phyloP scores from a whole-genome alignment of 352 stramenopile species.

The Phytophthora vignae region DNA sequence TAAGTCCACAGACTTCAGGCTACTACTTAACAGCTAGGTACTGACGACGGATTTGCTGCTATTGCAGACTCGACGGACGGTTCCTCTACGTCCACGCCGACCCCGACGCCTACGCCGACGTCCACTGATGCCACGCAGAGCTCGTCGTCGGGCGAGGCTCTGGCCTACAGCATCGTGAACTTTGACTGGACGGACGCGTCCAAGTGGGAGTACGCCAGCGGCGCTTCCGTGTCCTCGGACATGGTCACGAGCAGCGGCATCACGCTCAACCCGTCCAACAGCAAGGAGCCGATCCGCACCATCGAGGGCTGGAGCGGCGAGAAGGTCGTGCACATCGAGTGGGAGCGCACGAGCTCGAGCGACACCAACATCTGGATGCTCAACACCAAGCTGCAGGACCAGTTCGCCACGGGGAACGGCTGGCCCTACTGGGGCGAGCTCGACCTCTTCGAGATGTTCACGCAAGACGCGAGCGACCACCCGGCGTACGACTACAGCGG shows the following conservation, averaged over 20 bases:
- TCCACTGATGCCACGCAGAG: constrained; percentile 28
- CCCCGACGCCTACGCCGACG: constrained; percentile 20
- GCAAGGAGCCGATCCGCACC: constrained; percentile 65
- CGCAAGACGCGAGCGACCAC: constrained; percentile 54
- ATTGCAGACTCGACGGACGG: constrained; percentile 31
- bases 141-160: constrained; percentile 32
- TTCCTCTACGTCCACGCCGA: constrained; percentile 19
- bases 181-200: constrained; percentile 74
- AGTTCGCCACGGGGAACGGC: constrained; percentile 65
- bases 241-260: constrained; percentile 65
- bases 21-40: too few species aligned
- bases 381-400: constrained; percentile 73
- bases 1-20: too few species aligned
- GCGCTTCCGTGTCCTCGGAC: constrained; percentile 38
- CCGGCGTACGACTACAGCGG: constrained; percentile 61
- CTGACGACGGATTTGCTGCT: background rate
- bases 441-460: constrained; percentile 90
- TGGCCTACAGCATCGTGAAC: constrained; percentile 61
- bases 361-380: constrained; percentile 91
- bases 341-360: constrained; percentile 63
- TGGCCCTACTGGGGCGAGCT: constrained; percentile 84
- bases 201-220: constrained; percentile 72
- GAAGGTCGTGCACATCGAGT: constrained; percentile 80
- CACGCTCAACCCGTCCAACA: constrained; percentile 62
- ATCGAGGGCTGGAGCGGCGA: constrained; percentile 70